These are phyloP conservation scores for Hericium rajendrae DNA, from an alignment of 768 basidiomycete genomes.

Conservation along the genomic window DNA sequence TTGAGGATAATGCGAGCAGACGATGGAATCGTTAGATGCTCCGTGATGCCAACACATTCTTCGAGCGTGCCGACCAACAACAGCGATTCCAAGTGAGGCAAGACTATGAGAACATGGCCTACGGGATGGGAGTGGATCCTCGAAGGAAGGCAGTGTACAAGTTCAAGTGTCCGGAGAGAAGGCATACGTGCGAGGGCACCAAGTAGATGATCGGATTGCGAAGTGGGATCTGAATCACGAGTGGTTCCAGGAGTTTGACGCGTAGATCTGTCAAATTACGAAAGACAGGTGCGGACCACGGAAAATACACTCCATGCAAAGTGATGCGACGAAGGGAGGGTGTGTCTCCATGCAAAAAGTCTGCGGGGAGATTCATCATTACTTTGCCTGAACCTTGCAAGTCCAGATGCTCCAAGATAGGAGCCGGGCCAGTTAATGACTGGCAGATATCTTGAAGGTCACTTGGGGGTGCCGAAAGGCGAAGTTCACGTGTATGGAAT, in stretches of 20 bases:
- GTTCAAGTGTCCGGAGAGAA: background rate
- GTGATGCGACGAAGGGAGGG: background rate
- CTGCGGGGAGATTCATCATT: background rate
- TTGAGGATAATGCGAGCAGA: no score
- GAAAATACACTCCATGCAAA: background rate
- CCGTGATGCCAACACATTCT: no score
- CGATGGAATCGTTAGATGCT: no score
- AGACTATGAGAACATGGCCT: background rate
- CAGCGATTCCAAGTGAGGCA: no score
- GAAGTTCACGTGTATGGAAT: background rate
- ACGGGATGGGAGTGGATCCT: background rate
- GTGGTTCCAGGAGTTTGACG: background rate
- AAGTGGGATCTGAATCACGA: background rate
- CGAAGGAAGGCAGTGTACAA: background rate
- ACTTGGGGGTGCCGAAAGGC: no score
- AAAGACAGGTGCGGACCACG: background rate
- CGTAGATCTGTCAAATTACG: background rate
- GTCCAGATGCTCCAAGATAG: background rate
- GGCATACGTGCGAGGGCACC: background rate
- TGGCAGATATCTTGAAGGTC: no score
- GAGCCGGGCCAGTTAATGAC: background rate
- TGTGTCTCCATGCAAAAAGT: background rate
- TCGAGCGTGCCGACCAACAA: no score
- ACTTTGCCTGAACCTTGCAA: background rate
- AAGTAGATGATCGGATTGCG: background rate